Evolutionary conservation across 2,329 filamentous ascomycete species (phyloP), one percentile per base, ranked within the genome.

Genomic region (Xylaria sp.): DNA sequence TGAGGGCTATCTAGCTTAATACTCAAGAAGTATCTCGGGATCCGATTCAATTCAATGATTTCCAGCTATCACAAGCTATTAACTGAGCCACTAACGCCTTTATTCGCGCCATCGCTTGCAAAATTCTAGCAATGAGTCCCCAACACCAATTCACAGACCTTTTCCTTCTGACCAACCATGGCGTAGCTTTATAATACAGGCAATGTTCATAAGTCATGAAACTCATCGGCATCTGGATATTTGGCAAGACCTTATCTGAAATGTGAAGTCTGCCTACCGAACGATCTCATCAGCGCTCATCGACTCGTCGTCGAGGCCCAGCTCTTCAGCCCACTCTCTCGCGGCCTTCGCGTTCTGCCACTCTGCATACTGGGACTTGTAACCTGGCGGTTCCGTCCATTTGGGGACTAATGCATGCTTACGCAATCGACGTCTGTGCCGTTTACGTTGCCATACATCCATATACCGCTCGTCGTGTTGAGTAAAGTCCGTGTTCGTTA

Each of bases 401-500:
- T 80, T 75, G 66, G 76, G 77, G 28, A 78, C 54, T 1, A 86
- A 77, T 0, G 84, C 84, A 75, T 79, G 83, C 77, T 85, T 88
- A 49, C 78, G 78, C 46, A 88, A 77, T 41, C 87, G 81, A n/a
- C 87, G 82, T 18, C 84, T 79, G 71, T 86, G 83, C 64, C 84
- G 82, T 48, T 84, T 82, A 64, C 82, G 83, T 71, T 84, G 79
- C 72, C 84, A 83, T 67, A 84, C 82, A 49, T 82, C 80, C 68
- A 87, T 83, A 23, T 77, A 79, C 10, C 77, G 76, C 23, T 83
- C 77, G 68, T 88, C 82, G 10, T 82, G 78, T 9, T 81, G 76
- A 2, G 80, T 80, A 41, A 86, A 81, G 69, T 86, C 81, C 13
- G 80, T 81, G 43, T 84, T 83, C 3, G 80, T 81, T 7, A 80